These are phyloP conservation scores for Verticillium dahliae DNA, from an alignment of 2,329 filamentous ascomycete genomes.

Conservation along the genomic window DNA sequence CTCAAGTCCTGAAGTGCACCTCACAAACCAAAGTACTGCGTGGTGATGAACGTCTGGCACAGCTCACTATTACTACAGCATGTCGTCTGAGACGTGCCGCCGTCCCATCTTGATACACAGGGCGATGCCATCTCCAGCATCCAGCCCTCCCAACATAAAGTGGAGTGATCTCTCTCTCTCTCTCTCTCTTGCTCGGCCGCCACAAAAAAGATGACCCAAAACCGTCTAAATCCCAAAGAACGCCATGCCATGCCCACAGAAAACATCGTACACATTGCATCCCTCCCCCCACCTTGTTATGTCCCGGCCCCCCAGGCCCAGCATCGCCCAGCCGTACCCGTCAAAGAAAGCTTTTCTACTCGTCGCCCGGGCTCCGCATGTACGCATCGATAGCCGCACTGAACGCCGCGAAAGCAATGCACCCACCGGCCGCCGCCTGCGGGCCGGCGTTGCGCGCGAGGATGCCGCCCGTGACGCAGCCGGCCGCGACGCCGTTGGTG, in stretches of 20 bases:
- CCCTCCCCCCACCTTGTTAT: not conserved
- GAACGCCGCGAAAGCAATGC: slow-evolving; percentile 90
- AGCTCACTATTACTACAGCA: not conserved
- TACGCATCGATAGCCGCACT: slow-evolving; percentile 87
- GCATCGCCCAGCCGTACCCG: no score
- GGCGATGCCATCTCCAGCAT: not conserved
- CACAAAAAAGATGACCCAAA: slow-evolving; percentile 1
- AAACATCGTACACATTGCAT: slow-evolving; percentile 9
- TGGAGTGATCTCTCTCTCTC: slow-evolving; percentile 7
- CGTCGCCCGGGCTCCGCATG: slow-evolving; percentile 70
- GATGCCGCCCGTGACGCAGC: slow-evolving; percentile 86
- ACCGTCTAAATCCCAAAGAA: slow-evolving; percentile 22
- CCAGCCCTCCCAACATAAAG: not conserved
- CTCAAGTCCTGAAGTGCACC: not conserved
- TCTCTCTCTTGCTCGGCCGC: no score
- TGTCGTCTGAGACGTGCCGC: slow-evolving; percentile 18
- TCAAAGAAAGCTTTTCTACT: slow-evolving; percentile 24
- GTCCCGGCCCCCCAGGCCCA: not conserved
- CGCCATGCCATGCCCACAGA: slow-evolving; percentile 14
- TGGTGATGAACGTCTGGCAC: not conserved
- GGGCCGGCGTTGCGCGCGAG: slow-evolving; percentile 83
- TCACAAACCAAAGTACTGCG: not conserved
- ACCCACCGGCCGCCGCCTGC: slow-evolving; percentile 80
- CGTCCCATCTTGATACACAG: slow-evolving; percentile 18
- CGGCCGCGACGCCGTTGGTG: slow-evolving; percentile 77